phyloP scores from a whole-genome alignment of 768 basidiomycete species.

The Hydnomerulius pinastri region DNA sequence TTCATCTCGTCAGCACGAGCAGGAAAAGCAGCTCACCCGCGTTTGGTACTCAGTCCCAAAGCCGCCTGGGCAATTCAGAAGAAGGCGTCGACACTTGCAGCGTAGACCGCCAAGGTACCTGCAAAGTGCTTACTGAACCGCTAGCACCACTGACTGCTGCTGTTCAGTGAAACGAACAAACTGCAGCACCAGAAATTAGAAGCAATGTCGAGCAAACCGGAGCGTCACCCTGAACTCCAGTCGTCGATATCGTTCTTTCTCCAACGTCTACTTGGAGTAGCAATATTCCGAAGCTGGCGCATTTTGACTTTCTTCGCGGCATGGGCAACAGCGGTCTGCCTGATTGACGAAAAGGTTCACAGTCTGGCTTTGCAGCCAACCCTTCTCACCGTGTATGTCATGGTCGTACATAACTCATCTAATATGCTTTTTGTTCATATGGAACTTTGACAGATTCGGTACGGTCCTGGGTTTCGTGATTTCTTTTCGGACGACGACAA shows the following conservation, averaged over 20 bases:
- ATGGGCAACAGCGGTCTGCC: constrained; percentile 58
- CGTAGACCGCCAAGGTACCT: too few relatives aligned
- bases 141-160: too few relatives aligned
- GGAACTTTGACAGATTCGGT: constrained; percentile 41
- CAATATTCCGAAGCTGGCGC: constrained; percentile 38
- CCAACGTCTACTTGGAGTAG: not conserved
- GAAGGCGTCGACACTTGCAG: too few relatives aligned
- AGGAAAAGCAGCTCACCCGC: too few relatives aligned
- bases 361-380: constrained; percentile 48
- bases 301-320: constrained; percentile 60
- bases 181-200: too few relatives aligned
- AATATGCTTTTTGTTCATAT: constrained; percentile 28
- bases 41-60: too few relatives aligned
- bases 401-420: not conserved
- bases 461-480: constrained; percentile 77
- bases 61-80: too few relatives aligned
- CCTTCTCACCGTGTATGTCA: constrained; percentile 64
- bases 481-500: constrained; percentile 69
- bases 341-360: constrained; percentile 51
- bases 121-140: too few relatives aligned
- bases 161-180: too few relatives aligned
- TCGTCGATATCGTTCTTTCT: not conserved
- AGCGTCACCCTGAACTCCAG: not conserved
- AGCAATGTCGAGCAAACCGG: too few relatives aligned
- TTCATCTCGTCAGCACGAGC: too few relatives aligned